These are phyloP conservation scores for Xerophyta viscosa DNA, from an alignment of 106 monocot species.

Conservation along the genomic window DNA sequence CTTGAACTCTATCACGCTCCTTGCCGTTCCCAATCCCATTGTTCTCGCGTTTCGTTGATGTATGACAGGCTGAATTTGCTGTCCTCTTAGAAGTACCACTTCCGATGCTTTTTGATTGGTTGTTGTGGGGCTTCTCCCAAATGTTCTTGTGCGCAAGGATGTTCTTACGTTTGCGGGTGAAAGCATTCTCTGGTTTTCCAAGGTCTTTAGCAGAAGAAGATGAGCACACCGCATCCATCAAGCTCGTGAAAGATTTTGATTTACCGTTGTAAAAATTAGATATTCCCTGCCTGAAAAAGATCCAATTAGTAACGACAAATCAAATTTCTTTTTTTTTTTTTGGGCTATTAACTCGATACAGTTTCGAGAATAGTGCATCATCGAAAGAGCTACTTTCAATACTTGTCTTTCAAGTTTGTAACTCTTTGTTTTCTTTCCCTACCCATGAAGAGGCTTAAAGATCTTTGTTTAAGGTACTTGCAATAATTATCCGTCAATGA, in stretches of 20 bases:
- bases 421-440: no score
- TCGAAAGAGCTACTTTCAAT: no score
- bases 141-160: slow-evolving; percentile 33
- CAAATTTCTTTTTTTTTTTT: no score
- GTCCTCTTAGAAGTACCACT: slow-evolving; percentile 22
- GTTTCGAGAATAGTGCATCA: no score
- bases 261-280: slow-evolving; percentile 64
- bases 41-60: slow-evolving; percentile 1
- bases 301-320: no score
- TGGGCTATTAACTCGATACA: no score
- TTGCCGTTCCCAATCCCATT: neutral
- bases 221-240: slow-evolving; percentile 19
- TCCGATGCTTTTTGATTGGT: neutral
- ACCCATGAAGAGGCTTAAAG: no score
- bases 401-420: no score
- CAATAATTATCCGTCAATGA: no score
- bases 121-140: slow-evolving; percentile 11
- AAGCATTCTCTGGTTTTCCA: slow-evolving; percentile 49
- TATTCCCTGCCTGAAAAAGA: slow-evolving; percentile 45
- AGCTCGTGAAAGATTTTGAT: slow-evolving; percentile 66
- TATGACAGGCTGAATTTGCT: slow-evolving; percentile 1
- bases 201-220: slow-evolving; percentile 43
- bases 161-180: slow-evolving; percentile 49
- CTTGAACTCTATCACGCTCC: slow-evolving; percentile 2
- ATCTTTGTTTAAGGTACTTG: no score